Evolutionary conservation across 495 filamentous ascomycete species (phyloP).

Genomic region (Parathielavia appendiculata): DNA sequence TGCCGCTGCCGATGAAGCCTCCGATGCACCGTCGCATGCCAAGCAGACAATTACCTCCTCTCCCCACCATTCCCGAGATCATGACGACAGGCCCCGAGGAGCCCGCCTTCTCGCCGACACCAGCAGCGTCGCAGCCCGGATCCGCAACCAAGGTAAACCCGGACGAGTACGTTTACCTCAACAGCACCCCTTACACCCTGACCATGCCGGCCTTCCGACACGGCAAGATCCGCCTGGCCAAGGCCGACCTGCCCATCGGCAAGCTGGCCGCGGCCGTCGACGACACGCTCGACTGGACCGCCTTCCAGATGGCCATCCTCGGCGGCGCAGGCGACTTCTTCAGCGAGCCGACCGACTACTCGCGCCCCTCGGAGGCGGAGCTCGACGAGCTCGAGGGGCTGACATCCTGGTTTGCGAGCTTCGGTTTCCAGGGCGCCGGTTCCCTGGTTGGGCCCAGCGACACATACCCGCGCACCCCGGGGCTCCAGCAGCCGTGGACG

Average conservation of each 20-base stretch:
- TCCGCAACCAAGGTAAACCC: constrained; percentile 17
- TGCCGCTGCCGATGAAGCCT: constrained; percentile 18
- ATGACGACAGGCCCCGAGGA: constrained; percentile 23
- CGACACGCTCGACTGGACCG: constrained; percentile 51
- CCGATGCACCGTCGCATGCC: constrained; percentile 20
- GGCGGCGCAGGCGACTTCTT: constrained; percentile 45
- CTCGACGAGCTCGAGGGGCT: constrained; percentile 41
- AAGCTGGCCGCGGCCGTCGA: constrained; percentile 38
- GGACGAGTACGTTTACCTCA: constrained; percentile 39
- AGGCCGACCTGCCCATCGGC: constrained; percentile 32
- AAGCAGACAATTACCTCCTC: constrained; percentile 23
- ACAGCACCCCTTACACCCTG: constrained; percentile 39
- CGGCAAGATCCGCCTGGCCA: constrained; percentile 44
- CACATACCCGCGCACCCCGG: constrained; percentile 5
- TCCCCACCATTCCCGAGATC: constrained; percentile 46
- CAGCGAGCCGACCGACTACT: constrained; percentile 39
- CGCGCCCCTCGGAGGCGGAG: constrained; percentile 33
- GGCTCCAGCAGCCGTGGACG: constrained; percentile 3
- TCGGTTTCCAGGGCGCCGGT: constrained; percentile 38
- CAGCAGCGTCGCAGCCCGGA: constrained; percentile 17
- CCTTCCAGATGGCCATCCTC: constrained; percentile 52
- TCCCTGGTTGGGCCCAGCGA: constrained; percentile 27
- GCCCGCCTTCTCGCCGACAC: constrained; percentile 15
- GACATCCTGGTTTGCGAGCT: constrained; percentile 40
- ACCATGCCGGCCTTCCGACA: constrained; percentile 43